Evolutionary conservation across 179 eudicot genomes (phyloP).

Genomic region (Beta macrorhiza): DNA sequence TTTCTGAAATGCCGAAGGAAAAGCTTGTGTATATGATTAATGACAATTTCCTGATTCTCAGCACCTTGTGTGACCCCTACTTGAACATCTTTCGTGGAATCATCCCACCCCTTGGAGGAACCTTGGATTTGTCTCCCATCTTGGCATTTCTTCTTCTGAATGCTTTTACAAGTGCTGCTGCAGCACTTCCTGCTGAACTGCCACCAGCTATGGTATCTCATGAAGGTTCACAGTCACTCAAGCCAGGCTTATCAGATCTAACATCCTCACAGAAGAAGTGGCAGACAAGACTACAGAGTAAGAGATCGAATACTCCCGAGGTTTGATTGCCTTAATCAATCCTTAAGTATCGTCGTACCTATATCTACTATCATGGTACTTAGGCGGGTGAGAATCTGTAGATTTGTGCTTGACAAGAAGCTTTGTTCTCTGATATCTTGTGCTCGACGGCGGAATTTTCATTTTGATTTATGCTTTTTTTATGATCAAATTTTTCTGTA

Average conservation of each 20-base stretch:
- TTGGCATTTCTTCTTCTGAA: conserved; percentile 87
- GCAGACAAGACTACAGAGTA: conserved; percentile 51
- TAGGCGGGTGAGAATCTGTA: not conserved
- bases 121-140: conserved; percentile 93
- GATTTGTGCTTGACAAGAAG: conserved; percentile 16
- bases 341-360: not conserved
- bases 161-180: conserved; percentile 81
- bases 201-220: conserved; percentile 43
- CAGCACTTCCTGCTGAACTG: conserved; percentile 98
- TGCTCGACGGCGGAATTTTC: not conserved
- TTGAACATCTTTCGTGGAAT: conserved; percentile 90
- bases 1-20: not conserved
- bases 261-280: conserved; percentile 61
- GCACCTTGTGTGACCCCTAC: conserved; percentile 94
- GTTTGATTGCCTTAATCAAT: conserved; percentile 31
- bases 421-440: conserved; percentile 1
- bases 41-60: conserved; percentile 32
- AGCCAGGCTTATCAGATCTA: conserved; percentile 36
- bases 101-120: conserved; percentile 97
- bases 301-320: conserved; percentile 26
- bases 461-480: not conserved
- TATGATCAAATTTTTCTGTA: conserved; percentile 10
- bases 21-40: not conserved
- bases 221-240: conserved; percentile 16
- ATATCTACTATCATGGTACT: conserved; percentile 1